phyloP scores from a whole-genome alignment of 495 filamentous ascomycete species.

The Podospora tetraspora region DNA sequence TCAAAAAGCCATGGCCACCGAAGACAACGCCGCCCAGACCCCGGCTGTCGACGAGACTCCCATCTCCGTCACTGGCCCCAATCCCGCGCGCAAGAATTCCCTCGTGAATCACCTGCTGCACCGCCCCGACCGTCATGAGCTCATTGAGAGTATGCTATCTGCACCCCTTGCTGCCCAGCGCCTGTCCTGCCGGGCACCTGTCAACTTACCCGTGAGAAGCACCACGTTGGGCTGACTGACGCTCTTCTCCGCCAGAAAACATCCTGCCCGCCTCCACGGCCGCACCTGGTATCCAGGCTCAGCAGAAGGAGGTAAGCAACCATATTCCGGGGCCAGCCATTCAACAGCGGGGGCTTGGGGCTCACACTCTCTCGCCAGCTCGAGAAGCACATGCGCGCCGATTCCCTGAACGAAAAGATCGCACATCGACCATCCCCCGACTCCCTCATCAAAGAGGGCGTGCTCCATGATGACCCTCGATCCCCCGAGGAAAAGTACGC shows the following conservation, averaged over 20 bases:
- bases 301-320: conserved; percentile 58
- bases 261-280: conserved; percentile 75
- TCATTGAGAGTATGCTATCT: conserved; percentile 66
- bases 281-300: conserved; percentile 67
- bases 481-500: conserved; percentile 45
- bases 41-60: conserved; percentile 45
- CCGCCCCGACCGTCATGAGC: conserved; percentile 73
- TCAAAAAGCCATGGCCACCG: conserved; percentile 35
- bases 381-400: conserved; percentile 76
- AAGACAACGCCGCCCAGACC: conserved; percentile 23
- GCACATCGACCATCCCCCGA: conserved; percentile 68
- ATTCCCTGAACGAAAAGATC: conserved; percentile 79
- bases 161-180: conserved; percentile 9
- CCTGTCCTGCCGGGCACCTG: neutral
- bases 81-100: conserved; percentile 69
- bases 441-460: conserved; percentile 69
- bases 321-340: too few species aligned
- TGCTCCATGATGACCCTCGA: conserved; percentile 60
- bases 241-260: conserved; percentile 47
- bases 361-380: conserved; percentile 37
- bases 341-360: neutral
- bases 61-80: conserved; percentile 57
- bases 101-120: conserved; percentile 78
- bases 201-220: neutral
- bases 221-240: conserved; percentile 10